These are phyloP conservation scores for Aspergillus carbonarius DNA, from an alignment of 2,329 filamentous ascomycete genomes.

Conservation along the genomic window DNA sequence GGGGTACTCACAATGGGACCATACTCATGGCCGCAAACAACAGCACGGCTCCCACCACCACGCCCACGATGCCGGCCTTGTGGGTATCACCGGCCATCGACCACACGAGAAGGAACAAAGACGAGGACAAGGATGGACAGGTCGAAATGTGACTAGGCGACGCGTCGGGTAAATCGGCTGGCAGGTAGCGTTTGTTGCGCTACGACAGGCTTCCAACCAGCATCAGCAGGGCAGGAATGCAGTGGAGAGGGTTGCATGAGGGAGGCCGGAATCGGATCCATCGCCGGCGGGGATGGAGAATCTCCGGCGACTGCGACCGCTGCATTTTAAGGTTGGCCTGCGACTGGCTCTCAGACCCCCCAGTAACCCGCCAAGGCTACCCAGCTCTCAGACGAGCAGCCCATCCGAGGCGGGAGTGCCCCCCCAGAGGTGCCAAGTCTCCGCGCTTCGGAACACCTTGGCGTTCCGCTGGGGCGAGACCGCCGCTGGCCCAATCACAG, in stretches of 20 bases:
- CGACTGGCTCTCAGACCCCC: slow-evolving; percentile 14
- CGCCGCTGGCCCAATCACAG: slow-evolving; percentile 9
- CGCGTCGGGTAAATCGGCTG: slow-evolving; percentile 19
- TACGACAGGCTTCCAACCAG: background rate
- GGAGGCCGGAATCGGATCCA: slow-evolving; percentile 5
- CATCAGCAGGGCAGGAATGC: background rate
- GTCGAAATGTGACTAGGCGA: slow-evolving; percentile 12
- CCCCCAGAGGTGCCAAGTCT: slow-evolving; percentile 19
- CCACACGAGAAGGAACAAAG: slow-evolving; percentile 11
- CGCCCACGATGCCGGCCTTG: slow-evolving; percentile 26
- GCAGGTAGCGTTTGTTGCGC: background rate
- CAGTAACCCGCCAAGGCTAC: slow-evolving; percentile 15
- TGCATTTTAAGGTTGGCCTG: slow-evolving; percentile 9
- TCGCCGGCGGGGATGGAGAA: slow-evolving; percentile 1
- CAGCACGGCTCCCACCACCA: slow-evolving; percentile 31
- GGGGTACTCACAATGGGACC: slow-evolving; percentile 31
- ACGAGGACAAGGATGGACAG: slow-evolving; percentile 11
- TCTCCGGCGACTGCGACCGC: background rate
- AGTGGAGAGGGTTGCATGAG: background rate
- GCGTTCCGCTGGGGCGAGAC: slow-evolving; percentile 18
- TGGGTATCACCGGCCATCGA: background rate
- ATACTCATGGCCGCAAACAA: slow-evolving; percentile 30
- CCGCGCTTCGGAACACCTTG: slow-evolving; percentile 18
- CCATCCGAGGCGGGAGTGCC: slow-evolving; percentile 9
- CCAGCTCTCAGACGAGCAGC: slow-evolving; percentile 10